Base-by-base conservation (phyloP, 31 red algal genomes). In the Porphyra umbilicalis region DNA sequence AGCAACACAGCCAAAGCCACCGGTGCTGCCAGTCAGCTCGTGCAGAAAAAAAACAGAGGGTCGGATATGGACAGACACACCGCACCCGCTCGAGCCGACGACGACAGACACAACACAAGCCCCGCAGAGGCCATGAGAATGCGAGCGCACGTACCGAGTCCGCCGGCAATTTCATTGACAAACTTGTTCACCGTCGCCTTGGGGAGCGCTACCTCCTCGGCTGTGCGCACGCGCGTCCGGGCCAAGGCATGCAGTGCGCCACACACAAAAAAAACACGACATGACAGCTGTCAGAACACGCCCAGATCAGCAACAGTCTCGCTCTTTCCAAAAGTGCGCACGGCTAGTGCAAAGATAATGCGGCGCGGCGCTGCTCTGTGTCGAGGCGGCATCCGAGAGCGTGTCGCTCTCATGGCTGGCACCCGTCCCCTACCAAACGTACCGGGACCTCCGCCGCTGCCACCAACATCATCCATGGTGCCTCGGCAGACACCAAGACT, bases 151-250 rank as follows among this genome's bases (percentile, higher is more conserved):
- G 39, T 87, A 87, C 77, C 85, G 18, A 68, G 32, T 5, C 32
- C 35, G 15, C 31, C 77, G 2, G 91, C 87, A 15, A 97, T 84
- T 33, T 97, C 94, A 76, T 93, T 97, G 36, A 90, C 90, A 83
- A 97, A 93, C 86, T 97, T 97, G 91, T 97, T 97, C 38, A 97
- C 94, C 30, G 94, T 97, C 0, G 94, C 91, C 77, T 97, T 97
- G 7, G 94, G 94, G 13, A 97, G 81, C 75, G 94, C 94, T n/a
- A 97, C 82, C 39, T 93, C 91, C 16, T 88, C 86, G 32, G 80
- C 38, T 78, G 77, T 78, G 33, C 34, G 33, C 57, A 31, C 25
- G 0, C 57, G 30, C 20, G 57, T 71, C 57, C 57, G 30, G 57
- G 57, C 3, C 57, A 0, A 71, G 0, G 57, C n/a, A n/a, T n/a